Evolutionary conservation across 345 rosid genomes (phyloP).

Genomic region (Brassica juncea): DNA sequence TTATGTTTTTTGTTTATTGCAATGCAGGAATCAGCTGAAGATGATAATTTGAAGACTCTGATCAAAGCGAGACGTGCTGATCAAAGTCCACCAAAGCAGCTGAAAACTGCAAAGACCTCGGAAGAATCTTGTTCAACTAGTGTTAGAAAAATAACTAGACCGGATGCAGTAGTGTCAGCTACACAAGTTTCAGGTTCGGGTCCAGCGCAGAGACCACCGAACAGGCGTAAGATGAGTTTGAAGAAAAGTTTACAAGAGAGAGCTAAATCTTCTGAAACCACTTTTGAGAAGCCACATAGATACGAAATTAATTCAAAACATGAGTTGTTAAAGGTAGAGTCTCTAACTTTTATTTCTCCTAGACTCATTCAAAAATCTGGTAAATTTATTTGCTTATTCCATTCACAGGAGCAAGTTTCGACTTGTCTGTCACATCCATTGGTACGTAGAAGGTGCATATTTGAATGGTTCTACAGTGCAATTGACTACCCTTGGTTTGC

Average conservation of each 20-base stretch:
- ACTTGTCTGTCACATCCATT: conserved; percentile 63
- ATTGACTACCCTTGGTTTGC: conserved; percentile 99
- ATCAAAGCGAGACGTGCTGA: conserved; percentile 43
- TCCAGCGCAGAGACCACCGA: conserved; percentile 46
- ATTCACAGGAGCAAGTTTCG: conserved; percentile 65
- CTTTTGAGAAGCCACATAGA: conserved; percentile 40
- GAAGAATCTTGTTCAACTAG: conserved; percentile 44
- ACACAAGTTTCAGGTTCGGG: conserved; percentile 46
- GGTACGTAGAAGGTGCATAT: conserved; percentile 81
- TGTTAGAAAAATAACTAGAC: conserved; percentile 47
- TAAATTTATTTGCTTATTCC: conserved; percentile 18
- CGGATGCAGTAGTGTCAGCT: conserved; percentile 41
- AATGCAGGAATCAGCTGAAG: conserved; percentile 50
- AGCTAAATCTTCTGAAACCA: conserved; percentile 45
- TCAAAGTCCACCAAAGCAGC: conserved; percentile 52
- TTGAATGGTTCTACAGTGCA: conserved; percentile 95
- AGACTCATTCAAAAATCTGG: conserved; percentile 15
- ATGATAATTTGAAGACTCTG: conserved; percentile 38
- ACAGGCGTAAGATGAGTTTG: conserved; percentile 65
- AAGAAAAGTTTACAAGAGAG: conserved; percentile 50
- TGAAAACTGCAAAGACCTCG: conserved; percentile 42
- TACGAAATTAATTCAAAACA: conserved; percentile 32
- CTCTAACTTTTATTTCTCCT: conserved; percentile 19
- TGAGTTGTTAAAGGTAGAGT: conserved; percentile 55
- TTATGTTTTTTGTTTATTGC: conserved; percentile 13